These are phyloP conservation scores for Collybiopsis confluens DNA, from an alignment of 768 basidiomycete species.

Conservation along the genomic window DNA sequence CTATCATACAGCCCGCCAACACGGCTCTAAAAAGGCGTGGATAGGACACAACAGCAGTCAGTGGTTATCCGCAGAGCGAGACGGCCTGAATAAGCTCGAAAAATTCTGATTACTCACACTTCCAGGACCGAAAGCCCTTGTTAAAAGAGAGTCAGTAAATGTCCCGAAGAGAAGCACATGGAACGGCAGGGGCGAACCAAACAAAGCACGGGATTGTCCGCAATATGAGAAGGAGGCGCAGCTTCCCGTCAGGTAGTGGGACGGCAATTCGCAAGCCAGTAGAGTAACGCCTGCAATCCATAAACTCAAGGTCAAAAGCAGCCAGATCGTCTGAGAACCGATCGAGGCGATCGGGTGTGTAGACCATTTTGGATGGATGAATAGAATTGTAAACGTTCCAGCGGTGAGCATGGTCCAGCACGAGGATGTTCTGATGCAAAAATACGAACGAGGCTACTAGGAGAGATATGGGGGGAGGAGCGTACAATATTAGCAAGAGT, in stretches of 20 bases:
- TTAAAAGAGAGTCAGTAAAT: not conserved
- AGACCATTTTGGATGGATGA: slow-evolving; percentile 3
- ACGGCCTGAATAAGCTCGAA: no score
- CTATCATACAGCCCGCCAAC: not conserved
- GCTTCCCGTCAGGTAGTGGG: not conserved
- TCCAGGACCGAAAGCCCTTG: not conserved
- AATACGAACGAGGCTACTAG: not conserved
- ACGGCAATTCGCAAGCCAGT: not conserved
- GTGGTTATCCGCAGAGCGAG: no score
- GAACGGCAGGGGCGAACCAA: not conserved
- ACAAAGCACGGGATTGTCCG: not conserved
- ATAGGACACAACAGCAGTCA: not conserved
- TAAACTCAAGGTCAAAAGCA: not conserved
- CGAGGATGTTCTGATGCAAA: not conserved
- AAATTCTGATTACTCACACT: not conserved
- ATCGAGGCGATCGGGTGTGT: slow-evolving; percentile 1
- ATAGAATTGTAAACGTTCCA: not conserved
- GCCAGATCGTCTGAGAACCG: not conserved
- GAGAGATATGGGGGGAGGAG: not conserved
- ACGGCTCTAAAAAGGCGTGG: slow-evolving; percentile 1
- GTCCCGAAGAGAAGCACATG: not conserved
- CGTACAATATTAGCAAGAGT: not conserved
- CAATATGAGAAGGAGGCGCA: not conserved
- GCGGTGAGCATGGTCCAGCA: slow-evolving; percentile 1
- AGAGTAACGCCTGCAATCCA: not conserved